Evolutionary conservation across 192 early-diverging fungal species (phyloP).

Genomic region (Coemansia sp.): DNA sequence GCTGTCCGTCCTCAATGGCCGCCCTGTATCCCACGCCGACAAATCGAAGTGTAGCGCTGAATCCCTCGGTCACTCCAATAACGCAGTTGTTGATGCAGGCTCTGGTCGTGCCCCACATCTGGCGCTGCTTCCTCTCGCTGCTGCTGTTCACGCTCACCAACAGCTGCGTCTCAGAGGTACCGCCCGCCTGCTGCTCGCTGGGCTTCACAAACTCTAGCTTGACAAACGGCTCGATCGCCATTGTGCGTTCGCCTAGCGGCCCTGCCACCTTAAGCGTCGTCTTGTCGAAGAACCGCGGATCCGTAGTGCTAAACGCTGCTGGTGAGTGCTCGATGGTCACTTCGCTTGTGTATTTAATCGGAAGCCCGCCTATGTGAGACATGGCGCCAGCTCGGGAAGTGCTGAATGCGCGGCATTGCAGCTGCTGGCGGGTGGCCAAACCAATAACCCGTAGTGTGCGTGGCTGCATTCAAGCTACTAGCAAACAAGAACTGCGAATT

Average conservation of each 20-base stretch:
- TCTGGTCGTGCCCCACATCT: slow-evolving; percentile 97
- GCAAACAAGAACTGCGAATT: not conserved
- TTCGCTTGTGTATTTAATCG: slow-evolving; percentile 68
- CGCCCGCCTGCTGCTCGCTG: slow-evolving; percentile 18
- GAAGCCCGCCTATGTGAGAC: slow-evolving; percentile 80
- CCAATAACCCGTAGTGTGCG: not conserved
- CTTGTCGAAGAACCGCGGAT: slow-evolving; percentile 61
- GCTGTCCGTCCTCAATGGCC: slow-evolving; percentile 59
- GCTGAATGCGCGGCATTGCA: slow-evolving; percentile 14
- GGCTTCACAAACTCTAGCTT: slow-evolving; percentile 18
- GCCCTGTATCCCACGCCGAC: slow-evolving; percentile 95
- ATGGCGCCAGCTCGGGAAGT: slow-evolving; percentile 3
- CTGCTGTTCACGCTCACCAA: slow-evolving; percentile 57
- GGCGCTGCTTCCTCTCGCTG: slow-evolving; percentile 66
- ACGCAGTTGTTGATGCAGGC: slow-evolving; percentile 84
- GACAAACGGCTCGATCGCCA: slow-evolving; percentile 85
- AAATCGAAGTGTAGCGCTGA: slow-evolving; percentile 73
- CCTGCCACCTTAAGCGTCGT: slow-evolving; percentile 72
- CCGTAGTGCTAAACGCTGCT: slow-evolving; percentile 56
- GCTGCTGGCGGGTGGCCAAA: not conserved
- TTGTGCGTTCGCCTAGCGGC: slow-evolving; percentile 68
- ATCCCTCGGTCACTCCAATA: slow-evolving; percentile 86
- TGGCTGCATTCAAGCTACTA: not conserved
- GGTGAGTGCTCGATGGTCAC: slow-evolving; percentile 67
- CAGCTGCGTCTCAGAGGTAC: slow-evolving; percentile 26